These are phyloP conservation scores for Orbilia ellipsospora DNA, from an alignment of 2,329 filamentous ascomycete species.

Conservation along the genomic window DNA sequence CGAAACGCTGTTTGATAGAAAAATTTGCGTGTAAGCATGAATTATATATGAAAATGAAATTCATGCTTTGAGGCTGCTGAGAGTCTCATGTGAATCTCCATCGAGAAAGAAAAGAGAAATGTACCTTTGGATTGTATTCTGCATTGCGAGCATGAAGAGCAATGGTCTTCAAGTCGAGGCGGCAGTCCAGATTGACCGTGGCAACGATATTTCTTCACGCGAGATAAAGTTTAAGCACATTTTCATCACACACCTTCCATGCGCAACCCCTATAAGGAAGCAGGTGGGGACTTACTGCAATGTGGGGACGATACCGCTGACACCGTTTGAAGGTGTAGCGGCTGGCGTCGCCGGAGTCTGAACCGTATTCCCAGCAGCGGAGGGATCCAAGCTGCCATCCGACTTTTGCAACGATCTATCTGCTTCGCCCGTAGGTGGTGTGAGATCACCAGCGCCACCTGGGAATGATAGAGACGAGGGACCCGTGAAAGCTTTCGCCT, in stretches of 20 bases:
- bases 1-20: constrained; percentile 79
- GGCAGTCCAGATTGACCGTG: constrained; percentile 97
- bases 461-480: constrained; percentile 93
- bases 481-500: constrained; percentile 95
- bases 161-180: constrained; percentile 97
- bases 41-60: constrained; percentile 56
- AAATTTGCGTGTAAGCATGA: constrained; percentile 60
- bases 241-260: constrained; percentile 57
- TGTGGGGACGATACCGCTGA: constrained; percentile 89
- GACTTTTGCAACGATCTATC: constrained; percentile 68
- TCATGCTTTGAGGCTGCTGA: constrained; percentile 50
- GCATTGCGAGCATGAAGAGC: constrained; percentile 97
- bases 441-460: constrained; percentile 82
- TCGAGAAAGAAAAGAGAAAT: constrained; percentile 63
- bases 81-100: constrained; percentile 55
- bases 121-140: constrained; percentile 98
- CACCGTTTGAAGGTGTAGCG: constrained; percentile 85
- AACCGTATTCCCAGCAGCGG: constrained; percentile 65
- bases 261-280: constrained; percentile 60
- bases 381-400: constrained; percentile 66
- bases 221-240: constrained; percentile 66
- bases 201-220: constrained; percentile 93
- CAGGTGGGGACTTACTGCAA: constrained; percentile 81
- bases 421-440: constrained; percentile 76
- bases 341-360: constrained; percentile 78